A percentile compares a stretch with the other conserved stretches of the same genome.
These are phyloP conservation scores for Sicyos baderoa DNA, from an alignment of 306 rosid species.

Conservation along the genomic window DNA sequence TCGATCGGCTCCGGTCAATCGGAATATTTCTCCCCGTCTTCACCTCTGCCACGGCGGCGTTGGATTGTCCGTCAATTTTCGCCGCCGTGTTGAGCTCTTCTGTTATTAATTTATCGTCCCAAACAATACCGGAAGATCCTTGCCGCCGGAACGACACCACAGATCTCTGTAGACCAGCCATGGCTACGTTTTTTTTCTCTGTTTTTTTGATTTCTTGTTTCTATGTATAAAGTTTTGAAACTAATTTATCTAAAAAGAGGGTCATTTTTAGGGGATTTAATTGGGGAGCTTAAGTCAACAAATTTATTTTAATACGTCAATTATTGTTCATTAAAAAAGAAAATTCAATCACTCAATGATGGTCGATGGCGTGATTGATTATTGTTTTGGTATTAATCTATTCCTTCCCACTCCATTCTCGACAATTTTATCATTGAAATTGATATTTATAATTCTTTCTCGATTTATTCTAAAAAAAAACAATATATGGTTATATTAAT, in stretches of 20 bases:
- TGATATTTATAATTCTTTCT: too few species aligned
- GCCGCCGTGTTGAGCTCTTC: conserved; percentile 38
- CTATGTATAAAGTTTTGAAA: not conserved
- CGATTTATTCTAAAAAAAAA: too few species aligned
- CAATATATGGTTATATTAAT: too few species aligned
- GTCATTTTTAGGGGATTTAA: not conserved
- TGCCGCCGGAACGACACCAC: conserved; percentile 66
- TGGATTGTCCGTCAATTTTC: conserved; percentile 15
- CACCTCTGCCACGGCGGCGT: conserved; percentile 1
- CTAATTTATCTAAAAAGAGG: conserved; percentile 5
- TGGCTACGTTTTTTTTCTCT: conserved; percentile 19
- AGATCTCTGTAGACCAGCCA: conserved; percentile 87
- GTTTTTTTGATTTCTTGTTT: not conserved
- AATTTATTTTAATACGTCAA: conserved; percentile 7
- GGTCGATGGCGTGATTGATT: too few species aligned
- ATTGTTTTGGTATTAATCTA: too few species aligned
- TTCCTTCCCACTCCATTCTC: too few species aligned
- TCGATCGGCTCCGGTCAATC: conserved; percentile 18
- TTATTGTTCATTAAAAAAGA: not conserved
- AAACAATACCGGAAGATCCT: conserved; percentile 79
- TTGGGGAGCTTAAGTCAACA: not conserved
- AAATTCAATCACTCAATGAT: too few species aligned
- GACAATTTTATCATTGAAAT: too few species aligned
- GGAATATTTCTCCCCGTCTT: conserved; percentile 16
- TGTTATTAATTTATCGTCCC: conserved; percentile 58